Evolutionary conservation across 306 rosid species (phyloP).

Genomic region (Fragaria ananassa): DNA sequence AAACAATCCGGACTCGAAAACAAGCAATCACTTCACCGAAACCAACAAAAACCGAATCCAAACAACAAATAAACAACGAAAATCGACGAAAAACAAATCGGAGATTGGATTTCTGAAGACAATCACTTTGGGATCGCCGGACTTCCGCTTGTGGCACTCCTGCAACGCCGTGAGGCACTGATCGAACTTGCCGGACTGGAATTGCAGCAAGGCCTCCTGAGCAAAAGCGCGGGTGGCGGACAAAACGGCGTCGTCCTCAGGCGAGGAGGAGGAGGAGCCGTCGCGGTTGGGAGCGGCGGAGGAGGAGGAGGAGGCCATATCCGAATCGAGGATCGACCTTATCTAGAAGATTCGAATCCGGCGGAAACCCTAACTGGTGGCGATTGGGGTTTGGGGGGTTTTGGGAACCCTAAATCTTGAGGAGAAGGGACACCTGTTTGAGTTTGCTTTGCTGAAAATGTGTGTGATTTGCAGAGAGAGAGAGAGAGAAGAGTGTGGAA

Average conservation of each 20-base stretch:
- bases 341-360: conserved; percentile 24
- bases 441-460: conserved; percentile 12
- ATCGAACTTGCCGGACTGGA: conserved; percentile 76
- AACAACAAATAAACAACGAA: neutral
- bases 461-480: conserved; percentile 15
- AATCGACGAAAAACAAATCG: neutral
- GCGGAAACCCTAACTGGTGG: conserved; percentile 13
- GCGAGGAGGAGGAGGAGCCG: conserved; percentile 37
- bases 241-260: conserved; percentile 65
- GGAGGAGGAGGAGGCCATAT: conserved; percentile 54
- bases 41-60: neutral
- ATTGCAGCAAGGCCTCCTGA: conserved; percentile 80
- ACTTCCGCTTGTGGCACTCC: conserved; percentile 72
- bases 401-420: conserved; percentile 34
- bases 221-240: conserved; percentile 55
- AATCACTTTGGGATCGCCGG: conserved; percentile 81
- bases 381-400: conserved; percentile 10
- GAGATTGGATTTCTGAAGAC: neutral
- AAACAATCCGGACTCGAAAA: neutral
- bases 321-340: conserved; percentile 51
- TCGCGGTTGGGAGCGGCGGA: conserved; percentile 51
- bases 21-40: neutral
- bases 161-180: conserved; percentile 67
- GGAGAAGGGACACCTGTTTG: conserved; percentile 23
- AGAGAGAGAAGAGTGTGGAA: conserved; percentile 12